Evolutionary conservation across 768 basidiomycete genomes (phyloP).

Genomic region (Favolaschia claudopus): DNA sequence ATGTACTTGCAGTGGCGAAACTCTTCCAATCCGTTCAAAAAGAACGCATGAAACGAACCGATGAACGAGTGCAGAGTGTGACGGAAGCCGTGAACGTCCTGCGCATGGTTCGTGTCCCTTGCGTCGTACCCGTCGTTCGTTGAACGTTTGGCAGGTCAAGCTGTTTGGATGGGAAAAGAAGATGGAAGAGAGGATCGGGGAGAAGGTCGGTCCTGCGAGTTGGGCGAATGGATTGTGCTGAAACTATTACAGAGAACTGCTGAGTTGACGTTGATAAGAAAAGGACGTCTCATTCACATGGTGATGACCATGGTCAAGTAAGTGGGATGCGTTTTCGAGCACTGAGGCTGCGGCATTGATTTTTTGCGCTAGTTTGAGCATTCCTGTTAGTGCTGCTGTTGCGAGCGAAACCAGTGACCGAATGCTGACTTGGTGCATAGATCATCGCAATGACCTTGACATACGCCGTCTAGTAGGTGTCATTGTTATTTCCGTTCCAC

Average conservation of each 20-base stretch:
- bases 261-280: constrained; percentile 52
- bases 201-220: constrained; percentile 37
- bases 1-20: background rate
- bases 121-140: background rate
- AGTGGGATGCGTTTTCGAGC: too few species aligned
- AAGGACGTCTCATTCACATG: constrained; percentile 49
- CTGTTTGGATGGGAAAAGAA: constrained; percentile 74
- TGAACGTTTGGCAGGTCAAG: constrained; percentile 11
- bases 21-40: constrained; percentile 44
- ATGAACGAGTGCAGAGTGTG: constrained; percentile 65
- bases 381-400: constrained; percentile 18
- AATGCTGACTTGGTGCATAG: constrained; percentile 30
- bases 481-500: constrained; percentile 41
- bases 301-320: constrained; percentile 47
- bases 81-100: constrained; percentile 69
- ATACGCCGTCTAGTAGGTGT: constrained; percentile 45
- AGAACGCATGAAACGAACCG: constrained; percentile 60
- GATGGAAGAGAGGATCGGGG: constrained; percentile 59
- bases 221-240: constrained; percentile 38
- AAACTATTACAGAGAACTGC: constrained; percentile 41
- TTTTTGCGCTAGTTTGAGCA: constrained; percentile 39
- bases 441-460: constrained; percentile 58
- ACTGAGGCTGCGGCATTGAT: too few species aligned
- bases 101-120: constrained; percentile 63
- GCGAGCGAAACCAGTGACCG: too few species aligned